A percentile compares a stretch with the other conserved stretches of the same genome.
phyloP scores from a whole-genome alignment of 148 eudicot genomes.

The Rhododendron simsii region DNA sequence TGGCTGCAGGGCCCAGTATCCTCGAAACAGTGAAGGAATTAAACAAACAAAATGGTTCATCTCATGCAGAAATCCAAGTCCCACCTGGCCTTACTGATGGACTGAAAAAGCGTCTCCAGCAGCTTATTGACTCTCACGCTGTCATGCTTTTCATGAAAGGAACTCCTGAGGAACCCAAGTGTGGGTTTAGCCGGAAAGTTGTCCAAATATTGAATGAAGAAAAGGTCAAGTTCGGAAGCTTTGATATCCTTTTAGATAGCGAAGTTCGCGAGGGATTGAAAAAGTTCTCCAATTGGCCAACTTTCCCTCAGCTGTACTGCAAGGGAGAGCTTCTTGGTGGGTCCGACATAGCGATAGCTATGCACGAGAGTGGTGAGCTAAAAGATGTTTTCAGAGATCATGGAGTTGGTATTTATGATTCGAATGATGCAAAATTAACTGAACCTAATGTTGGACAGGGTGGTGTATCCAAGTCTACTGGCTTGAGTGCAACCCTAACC shows the following conservation, averaged over 20 bases:
- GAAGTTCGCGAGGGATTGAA: constrained; percentile 87
- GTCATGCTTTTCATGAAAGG: constrained; percentile 99
- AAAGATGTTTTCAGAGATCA: constrained; percentile 66
- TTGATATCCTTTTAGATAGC: constrained; percentile 71
- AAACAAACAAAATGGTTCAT: constrained; percentile 43
- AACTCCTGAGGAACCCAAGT: constrained; percentile 68
- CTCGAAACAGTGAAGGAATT: constrained; percentile 69
- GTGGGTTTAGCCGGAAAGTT: constrained; percentile 87
- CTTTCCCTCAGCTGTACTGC: constrained; percentile 91
- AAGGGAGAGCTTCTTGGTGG: constrained; percentile 97
- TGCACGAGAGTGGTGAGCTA: constrained; percentile 88
- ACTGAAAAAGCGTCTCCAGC: constrained; percentile 50
- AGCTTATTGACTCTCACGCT: constrained; percentile 57
- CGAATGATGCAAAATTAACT: constrained; percentile 20
- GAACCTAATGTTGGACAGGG: constrained; percentile 34
- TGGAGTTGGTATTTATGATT: constrained; percentile 33
- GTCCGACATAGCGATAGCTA: constrained; percentile 64
- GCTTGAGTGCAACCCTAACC: constrained; percentile 51
- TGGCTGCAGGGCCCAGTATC: constrained; percentile 84
- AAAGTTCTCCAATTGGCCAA: constrained; percentile 95
- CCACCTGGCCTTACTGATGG: constrained; percentile 29
- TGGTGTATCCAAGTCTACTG: constrained; percentile 53
- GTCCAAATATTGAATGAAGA: constrained; percentile 77
- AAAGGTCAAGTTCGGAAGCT: constrained; percentile 75
- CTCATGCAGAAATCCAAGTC: constrained; percentile 20